Base-by-base conservation (phyloP, 768 basidiomycete species). In the Tylopilus cervinicoccineus region DNA sequence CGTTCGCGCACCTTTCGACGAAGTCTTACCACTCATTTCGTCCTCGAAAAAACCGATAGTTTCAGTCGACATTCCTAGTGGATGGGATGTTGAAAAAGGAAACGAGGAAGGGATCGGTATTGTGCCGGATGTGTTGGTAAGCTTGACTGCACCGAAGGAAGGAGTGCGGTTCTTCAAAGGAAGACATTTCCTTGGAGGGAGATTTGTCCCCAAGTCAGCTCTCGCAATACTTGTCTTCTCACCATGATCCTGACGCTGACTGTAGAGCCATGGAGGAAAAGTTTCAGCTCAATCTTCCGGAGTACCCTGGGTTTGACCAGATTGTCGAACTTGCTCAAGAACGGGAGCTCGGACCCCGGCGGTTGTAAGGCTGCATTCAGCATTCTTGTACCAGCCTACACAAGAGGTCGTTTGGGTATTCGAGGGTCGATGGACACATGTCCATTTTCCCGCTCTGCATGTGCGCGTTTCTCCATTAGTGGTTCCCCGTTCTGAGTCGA, bases 41-140 rank as follows among this genome's bases (percentile, higher is more conserved):
- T 61, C 74, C 14, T 83, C 84, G 5, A 65, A 73, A 7, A 72
- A 90, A 13, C 94, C 96, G 0, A 88, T 97, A 59, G 80, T 99
- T 23, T 91, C 88, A 2, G 87, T 99, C 4, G 96, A 99, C 67
- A 93, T 99, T 40, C 96, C 96, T 0, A 91, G 88, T 1, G 96
- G 94, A 8, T 99, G 96, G 96, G 83, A 93, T 59, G 92, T 98
- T 20, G 90, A 94, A 57, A 69, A 75, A 19, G 95, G 95, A 77
- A 43, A 72, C 69, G 5, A 72, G 67, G 38, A 77, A 72, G 14
- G 67, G 74, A 14, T 40, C 8, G 52, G 88, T 79, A 70, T 97
- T 42, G 67, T 79, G 16, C 88, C 95, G 0, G 80, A 88, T 46
- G 87, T 90, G 7, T 70, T 99, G 37, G 69, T 99, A 49, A 94